phyloP scores from a whole-genome alignment of 2,329 filamentous ascomycete genomes.

The Didymella arachidicola region DNA sequence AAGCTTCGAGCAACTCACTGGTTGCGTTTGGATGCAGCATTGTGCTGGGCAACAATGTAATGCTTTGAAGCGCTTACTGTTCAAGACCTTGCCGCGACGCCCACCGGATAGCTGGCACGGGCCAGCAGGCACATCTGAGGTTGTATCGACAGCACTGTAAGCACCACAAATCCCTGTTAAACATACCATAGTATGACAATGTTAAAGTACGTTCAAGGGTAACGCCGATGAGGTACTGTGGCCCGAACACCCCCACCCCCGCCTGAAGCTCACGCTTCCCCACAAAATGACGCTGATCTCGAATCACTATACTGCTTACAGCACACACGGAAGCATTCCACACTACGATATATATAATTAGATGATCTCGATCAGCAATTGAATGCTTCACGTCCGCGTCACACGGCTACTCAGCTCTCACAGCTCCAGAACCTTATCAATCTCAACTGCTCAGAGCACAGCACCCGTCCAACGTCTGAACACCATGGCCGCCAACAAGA shows the following conservation, averaged over 20 bases:
- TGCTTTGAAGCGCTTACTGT: conserved; percentile 12
- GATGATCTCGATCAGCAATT: conserved; percentile 1
- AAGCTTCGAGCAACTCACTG: conserved; percentile 16
- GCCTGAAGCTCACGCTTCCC: conserved; percentile 12
- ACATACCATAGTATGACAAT: too few species aligned
- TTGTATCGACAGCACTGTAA: not conserved
- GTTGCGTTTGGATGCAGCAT: conserved; percentile 1
- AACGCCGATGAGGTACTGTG: not conserved
- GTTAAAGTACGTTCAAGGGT: not conserved
- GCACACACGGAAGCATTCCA: conserved; percentile 9
- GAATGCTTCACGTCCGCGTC: not conserved
- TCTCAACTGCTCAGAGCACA: not conserved
- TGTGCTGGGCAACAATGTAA: not conserved
- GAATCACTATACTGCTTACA: conserved; percentile 9
- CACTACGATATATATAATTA: not conserved
- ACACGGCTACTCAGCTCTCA: not conserved
- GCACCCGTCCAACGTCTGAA: not conserved
- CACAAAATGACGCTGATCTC: conserved; percentile 29
- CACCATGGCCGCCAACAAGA: conserved; percentile 38
- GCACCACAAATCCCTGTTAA: not conserved
- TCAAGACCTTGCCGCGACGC: not conserved
- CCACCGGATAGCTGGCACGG: not conserved
- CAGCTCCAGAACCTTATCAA: not conserved
- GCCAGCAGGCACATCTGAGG: not conserved
- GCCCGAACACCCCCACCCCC: conserved; percentile 7